These are phyloP conservation scores for Bipolaris oryzae DNA, from an alignment of 2,329 filamentous ascomycete genomes.

Conservation along the genomic window DNA sequence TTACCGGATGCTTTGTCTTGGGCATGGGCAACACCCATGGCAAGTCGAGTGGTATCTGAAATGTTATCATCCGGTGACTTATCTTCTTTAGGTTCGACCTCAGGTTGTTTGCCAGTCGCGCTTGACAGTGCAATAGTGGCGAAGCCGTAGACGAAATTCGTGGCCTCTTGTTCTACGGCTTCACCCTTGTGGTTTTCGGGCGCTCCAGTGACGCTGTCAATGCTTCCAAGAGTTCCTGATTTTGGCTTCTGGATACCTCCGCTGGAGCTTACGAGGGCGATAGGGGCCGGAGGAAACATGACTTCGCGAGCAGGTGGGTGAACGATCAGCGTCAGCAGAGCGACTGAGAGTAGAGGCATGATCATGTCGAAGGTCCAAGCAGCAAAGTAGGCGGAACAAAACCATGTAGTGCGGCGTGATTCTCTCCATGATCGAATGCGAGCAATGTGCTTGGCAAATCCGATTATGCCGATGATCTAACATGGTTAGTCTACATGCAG, in stretches of 20 bases:
- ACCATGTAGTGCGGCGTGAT: slow-evolving; percentile 68
- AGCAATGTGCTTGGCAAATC: slow-evolving; percentile 73
- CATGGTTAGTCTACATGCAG: slow-evolving; percentile 10
- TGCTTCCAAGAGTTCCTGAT: slow-evolving; percentile 75
- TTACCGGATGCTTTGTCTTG: slow-evolving; percentile 60
- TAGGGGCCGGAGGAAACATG: slow-evolving; percentile 78
- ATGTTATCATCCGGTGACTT: slow-evolving; percentile 57
- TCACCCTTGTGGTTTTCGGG: slow-evolving; percentile 84
- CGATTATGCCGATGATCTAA: slow-evolving; percentile 66
- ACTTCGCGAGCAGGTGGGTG: slow-evolving; percentile 66
- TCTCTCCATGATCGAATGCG: slow-evolving; percentile 82
- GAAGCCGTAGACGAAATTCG: slow-evolving; percentile 77
- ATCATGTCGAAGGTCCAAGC: slow-evolving; percentile 79
- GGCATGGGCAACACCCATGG: slow-evolving; percentile 61
- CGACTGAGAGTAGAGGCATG: slow-evolving; percentile 63
- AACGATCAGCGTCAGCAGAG: slow-evolving; percentile 68
- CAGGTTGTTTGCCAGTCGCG: slow-evolving; percentile 77
- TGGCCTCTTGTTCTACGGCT: slow-evolving; percentile 81
- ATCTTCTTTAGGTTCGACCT: slow-evolving; percentile 61
- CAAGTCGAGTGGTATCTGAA: slow-evolving; percentile 66
- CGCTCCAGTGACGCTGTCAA: slow-evolving; percentile 79
- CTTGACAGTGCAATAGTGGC: slow-evolving; percentile 74
- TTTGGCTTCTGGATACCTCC: slow-evolving; percentile 79
- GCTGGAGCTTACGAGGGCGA: slow-evolving; percentile 71
- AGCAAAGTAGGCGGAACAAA: slow-evolving; percentile 65